A percentile compares a stretch with the other conserved stretches of the same genome.
Evolutionary conservation across 2,329 filamentous ascomycete genomes (phyloP).

Genomic region (Colletotrichum shisoi): DNA sequence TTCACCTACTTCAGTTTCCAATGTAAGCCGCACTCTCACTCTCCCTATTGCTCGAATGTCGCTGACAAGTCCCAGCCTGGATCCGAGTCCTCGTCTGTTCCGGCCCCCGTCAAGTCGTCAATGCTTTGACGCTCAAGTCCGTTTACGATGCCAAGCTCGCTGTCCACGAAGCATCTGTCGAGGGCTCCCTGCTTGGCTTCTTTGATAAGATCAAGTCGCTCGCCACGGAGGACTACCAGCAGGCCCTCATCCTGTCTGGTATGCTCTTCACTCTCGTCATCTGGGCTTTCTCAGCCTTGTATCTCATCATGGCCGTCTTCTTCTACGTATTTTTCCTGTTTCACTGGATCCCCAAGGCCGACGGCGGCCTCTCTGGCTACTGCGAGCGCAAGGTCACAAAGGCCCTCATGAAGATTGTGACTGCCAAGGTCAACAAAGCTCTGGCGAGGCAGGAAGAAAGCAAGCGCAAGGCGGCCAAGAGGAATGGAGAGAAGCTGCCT

Average conservation of each 20-base stretch:
- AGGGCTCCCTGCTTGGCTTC: constrained; percentile 74
- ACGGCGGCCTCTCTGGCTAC: constrained; percentile 83
- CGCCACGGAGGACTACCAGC: constrained; percentile 75
- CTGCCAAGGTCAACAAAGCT: constrained; percentile 86
- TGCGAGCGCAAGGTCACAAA: constrained; percentile 92
- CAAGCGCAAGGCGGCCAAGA: constrained; percentile 61
- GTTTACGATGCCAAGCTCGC: constrained; percentile 81
- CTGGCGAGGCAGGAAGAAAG: constrained; percentile 78
- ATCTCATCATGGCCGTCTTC: constrained; percentile 75
- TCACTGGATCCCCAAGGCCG: constrained; percentile 84
- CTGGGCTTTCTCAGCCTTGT: constrained; percentile 83
- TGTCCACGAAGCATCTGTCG: constrained; percentile 59
- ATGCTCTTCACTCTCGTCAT: constrained; percentile 93
- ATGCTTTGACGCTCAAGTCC: constrained; percentile 85
- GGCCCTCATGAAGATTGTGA: constrained; percentile 83
- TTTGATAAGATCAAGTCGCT: constrained; percentile 82
- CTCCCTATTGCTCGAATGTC: not conserved
- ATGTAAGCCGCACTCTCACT: constrained; percentile 51
- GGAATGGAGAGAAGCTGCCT: constrained; percentile 59
- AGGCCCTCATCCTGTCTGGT: constrained; percentile 82
- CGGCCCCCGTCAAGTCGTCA: constrained; percentile 89
- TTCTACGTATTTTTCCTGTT: constrained; percentile 91
- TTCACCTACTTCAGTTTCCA: constrained; percentile 87
- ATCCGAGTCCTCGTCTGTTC: constrained; percentile 89
- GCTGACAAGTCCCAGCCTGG: constrained; percentile 66